Evolutionary conservation across 2,329 filamentous ascomycete species (phyloP), one percentile per base, ranked within the genome.

Genomic region (Aspergillus ibericus): DNA sequence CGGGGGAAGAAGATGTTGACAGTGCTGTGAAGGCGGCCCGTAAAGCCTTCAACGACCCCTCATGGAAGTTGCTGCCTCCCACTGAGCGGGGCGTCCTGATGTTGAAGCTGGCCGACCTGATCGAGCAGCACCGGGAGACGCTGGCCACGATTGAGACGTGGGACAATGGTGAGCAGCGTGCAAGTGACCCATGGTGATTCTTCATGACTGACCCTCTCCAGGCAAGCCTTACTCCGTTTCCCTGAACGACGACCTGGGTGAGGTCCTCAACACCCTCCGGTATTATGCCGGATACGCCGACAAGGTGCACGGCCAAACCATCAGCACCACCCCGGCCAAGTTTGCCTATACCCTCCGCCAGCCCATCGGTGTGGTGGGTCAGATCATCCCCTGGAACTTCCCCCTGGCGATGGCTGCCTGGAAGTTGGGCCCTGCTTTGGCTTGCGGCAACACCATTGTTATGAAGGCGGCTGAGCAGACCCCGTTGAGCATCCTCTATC

Each of bases 261-360:
- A 85, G 66, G 87, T 88, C 59, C 81, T 85, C 64, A 87, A 83
- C 71, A 88, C 85, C 79, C 77, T 97, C 70, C 87, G 92, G 77
- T 97, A 93, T 81, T 95, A 93, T 70, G 92, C 85, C 71, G 92
- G 92, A 62, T 96, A 89, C 88, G 90, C 92, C 70, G 92, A 96
- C 83, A 96, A 96, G 87, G 88, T 95, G 66, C 83, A 88, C 77
- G 92, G 92, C 77, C 92, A 93, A 82, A 91, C 92, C 57, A 87
- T 95, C 46, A 60, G 64, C 59, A 73, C 72, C 56, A 70, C 67
- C 2, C 66, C 66, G 15, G 88, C 90, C 65, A 91, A 88, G 77
- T 92, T 96, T 80, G 88, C 91, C 81, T 96, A 95, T 81, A 92
- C 90, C 64, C 82, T 85, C 70, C 85, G 86, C 66, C 91, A 96